A percentile compares a stretch with the other conserved stretches of the same genome.
phyloP scores from a whole-genome alignment of 371 early-diverging fungal species.

The Dipsacomyces acuminosporus region DNA sequence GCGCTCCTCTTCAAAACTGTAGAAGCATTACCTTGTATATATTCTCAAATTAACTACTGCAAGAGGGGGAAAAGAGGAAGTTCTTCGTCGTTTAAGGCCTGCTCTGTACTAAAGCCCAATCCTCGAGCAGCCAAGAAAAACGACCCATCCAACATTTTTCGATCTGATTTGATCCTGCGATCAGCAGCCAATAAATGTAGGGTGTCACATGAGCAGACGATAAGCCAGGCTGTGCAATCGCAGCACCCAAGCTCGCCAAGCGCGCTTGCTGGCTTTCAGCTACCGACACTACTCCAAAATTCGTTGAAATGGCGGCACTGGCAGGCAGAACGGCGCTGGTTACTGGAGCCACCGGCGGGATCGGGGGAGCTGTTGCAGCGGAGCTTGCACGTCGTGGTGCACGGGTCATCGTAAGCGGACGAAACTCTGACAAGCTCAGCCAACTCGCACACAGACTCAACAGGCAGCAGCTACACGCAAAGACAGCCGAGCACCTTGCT shows the following conservation, averaged over 20 bases:
- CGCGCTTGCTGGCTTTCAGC: neutral
- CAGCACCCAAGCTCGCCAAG: neutral
- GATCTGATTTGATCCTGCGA: too few species aligned
- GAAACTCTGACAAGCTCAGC: constrained; percentile 34
- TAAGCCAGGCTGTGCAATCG: neutral
- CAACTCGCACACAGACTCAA: neutral
- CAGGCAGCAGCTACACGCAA: neutral
- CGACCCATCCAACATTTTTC: neutral
- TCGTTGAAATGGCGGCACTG: constrained; percentile 12
- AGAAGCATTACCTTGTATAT: constrained; percentile 17
- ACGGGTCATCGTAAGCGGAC: constrained; percentile 55
- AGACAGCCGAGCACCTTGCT: neutral
- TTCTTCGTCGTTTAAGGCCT: neutral
- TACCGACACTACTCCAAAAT: neutral
- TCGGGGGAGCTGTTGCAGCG: constrained; percentile 61
- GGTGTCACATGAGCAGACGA: constrained; percentile 1
- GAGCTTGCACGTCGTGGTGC: constrained; percentile 59
- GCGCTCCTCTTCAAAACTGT: too few species aligned
- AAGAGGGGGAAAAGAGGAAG: constrained; percentile 24
- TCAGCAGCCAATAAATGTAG: neutral
- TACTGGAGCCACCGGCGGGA: constrained; percentile 75
- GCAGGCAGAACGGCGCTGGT: constrained; percentile 49
- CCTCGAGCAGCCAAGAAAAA: too few species aligned
- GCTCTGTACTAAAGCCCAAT: too few species aligned
- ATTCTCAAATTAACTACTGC: constrained; percentile 4